Evolutionary conservation across 208 protist genomes (phyloP), one percentile per base, ranked within the genome.

Genomic region (Acanthamoeba triangularis): DNA sequence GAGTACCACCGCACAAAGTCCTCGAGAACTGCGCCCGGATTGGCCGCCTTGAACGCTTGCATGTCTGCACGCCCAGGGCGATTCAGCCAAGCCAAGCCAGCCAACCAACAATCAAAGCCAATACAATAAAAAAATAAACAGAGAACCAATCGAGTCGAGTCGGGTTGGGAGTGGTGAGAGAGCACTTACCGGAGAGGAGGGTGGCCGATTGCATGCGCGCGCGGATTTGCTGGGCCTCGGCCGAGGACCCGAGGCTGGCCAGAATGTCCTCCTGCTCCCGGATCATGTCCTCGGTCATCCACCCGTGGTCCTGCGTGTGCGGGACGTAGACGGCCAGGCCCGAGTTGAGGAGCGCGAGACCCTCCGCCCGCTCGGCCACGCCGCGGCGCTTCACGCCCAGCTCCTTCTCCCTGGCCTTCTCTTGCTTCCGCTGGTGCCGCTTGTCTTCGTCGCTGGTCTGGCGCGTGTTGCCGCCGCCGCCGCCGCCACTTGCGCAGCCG

Each of bases 1-100:
- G 97, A 97, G 69, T 97, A 96, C 97, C 97, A 97, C 90, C 97
- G 72, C n/a, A 97, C 96, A 76, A 97, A 97, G 84, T 97, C 97
- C 37, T 85, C 96, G 23, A 97, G 44, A 16, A 76, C 30, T 52
- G 82, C 87, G 11, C 54, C 90, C 8, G 96, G 96, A 95, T 97
- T 97, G 49, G 96, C 96, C 28, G 95, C 97, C 94, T 97, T 97
- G 63, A 97, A 97, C 16, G 96, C 91, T 54, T 97, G 28, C 96
- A 97, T 97, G 90, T 97, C 96, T 59, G 92, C 14, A n/a, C n/a
- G n/a, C n/a, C n/a, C n/a, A n/a, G n/a, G n/a, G n/a, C n/a, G n/a
- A n/a, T n/a, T n/a, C n/a, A n/a, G n/a, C n/a, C n/a, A n/a, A n/a
- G n/a, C n/a, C n/a, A n/a, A n/a, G n/a, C n/a, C n/a, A n/a, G n/a